These are phyloP conservation scores for Cytospora schulzeri DNA, from an alignment of 2,329 filamentous ascomycete genomes.

Conservation along the genomic window DNA sequence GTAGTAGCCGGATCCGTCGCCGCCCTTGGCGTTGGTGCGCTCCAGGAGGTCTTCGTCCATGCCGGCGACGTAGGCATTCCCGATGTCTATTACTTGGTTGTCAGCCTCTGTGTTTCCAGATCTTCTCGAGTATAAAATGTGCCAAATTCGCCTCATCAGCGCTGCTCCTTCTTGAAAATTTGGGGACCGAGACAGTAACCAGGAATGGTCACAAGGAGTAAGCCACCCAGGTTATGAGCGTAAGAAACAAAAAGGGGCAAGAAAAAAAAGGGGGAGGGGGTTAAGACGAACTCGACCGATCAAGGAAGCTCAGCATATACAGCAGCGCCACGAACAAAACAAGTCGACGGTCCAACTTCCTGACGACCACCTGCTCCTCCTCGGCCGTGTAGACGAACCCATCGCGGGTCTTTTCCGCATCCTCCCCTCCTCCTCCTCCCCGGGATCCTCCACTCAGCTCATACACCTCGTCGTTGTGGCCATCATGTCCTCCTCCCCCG, in stretches of 20 bases:
- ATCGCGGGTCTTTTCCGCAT: constrained; percentile 23
- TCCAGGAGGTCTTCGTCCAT: constrained; percentile 60
- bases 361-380: constrained; percentile 72
- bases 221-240: background rate
- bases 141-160: background rate
- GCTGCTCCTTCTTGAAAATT: background rate
- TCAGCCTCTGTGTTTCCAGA: background rate
- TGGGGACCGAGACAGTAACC: constrained; percentile 14
- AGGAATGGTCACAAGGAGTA: background rate
- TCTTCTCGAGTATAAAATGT: background rate
- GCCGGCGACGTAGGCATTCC: constrained; percentile 64
- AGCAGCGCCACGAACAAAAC: constrained; percentile 80
- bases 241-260: constrained; percentile 2
- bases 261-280: constrained; percentile 32
- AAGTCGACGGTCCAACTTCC: constrained; percentile 75
- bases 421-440: background rate
- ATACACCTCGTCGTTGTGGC: constrained; percentile 28
- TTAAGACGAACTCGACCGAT: constrained; percentile 69
- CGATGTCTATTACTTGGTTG: constrained; percentile 53
- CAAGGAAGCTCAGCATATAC: constrained; percentile 83
- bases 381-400: constrained; percentile 56
- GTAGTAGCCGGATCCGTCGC: constrained; percentile 50
- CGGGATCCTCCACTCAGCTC: constrained; percentile 28
- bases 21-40: constrained; percentile 39
- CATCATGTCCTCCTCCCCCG: background rate